A percentile compares a stretch with the other conserved stretches of the same genome.
Conservation (phyloP, 2,329 filamentous ascomycete species). For the Aspergillus bombycis region DNA sequence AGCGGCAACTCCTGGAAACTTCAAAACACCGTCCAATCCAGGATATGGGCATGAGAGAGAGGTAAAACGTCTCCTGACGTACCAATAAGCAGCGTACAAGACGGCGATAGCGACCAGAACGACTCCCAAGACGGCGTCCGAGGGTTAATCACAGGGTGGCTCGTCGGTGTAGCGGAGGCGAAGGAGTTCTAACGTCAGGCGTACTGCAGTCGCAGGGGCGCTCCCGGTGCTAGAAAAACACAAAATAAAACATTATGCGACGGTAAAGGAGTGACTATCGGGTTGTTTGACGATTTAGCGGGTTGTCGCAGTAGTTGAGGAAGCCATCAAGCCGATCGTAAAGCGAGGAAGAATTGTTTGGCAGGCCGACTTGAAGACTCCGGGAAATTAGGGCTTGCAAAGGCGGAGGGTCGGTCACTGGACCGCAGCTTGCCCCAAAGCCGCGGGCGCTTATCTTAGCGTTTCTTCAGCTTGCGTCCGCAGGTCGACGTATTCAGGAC, state of each 20-base stretch:
- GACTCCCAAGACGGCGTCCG: not conserved
- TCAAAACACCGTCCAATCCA: conserved; percentile 5
- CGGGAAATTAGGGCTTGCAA: conserved; percentile 44
- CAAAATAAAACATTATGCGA: conserved; percentile 16
- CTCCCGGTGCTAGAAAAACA: conserved; percentile 17
- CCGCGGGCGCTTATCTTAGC: conserved; percentile 29
- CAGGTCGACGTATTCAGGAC: not conserved
- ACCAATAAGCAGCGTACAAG: not conserved
- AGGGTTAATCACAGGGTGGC: conserved; percentile 15
- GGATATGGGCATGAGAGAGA: too few species aligned
- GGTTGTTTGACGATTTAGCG: conserved; percentile 12
- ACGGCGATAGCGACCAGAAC: conserved; percentile 2
- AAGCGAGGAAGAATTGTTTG: conserved; percentile 23
- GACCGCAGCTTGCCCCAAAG: conserved; percentile 32
- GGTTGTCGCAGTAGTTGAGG: conserved; percentile 6
- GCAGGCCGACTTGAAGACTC: conserved; percentile 24
- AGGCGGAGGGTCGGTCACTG: conserved; percentile 32
- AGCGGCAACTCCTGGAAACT: conserved; percentile 17
- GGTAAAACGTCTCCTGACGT: not conserved
- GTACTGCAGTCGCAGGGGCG: conserved; percentile 20
- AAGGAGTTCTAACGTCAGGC: conserved; percentile 21
- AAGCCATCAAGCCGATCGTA: conserved; percentile 10
- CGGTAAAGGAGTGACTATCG: conserved; percentile 13
- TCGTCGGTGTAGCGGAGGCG: conserved; percentile 24
- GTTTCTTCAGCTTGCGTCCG: conserved; percentile 14